A percentile compares a stretch with the other conserved stretches of the same genome.
Evolutionary conservation across 2,329 filamentous ascomycete genomes (phyloP).

Genomic region (Aureobasidium lini): DNA sequence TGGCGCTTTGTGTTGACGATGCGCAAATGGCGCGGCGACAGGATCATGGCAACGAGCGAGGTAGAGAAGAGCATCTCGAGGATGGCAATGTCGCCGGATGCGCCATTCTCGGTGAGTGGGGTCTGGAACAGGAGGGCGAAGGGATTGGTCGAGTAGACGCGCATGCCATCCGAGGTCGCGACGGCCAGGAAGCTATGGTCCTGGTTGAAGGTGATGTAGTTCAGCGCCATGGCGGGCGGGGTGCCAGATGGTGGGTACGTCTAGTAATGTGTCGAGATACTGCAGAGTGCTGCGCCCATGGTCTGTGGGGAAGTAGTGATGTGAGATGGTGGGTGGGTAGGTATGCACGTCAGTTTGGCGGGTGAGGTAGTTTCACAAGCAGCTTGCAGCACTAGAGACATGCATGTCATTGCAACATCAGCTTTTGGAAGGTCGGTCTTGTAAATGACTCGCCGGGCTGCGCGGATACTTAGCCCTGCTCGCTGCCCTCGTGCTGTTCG

Average conservation of each 20-base stretch:
- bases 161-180: conserved; percentile 91
- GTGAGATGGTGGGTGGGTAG: no score
- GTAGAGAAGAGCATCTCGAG: conserved; percentile 99
- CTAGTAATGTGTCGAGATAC: neutral
- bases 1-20: conserved; percentile 93
- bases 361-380: neutral
- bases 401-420: no score
- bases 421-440: neutral
- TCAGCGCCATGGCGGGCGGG: conserved; percentile 47
- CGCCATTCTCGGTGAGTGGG: conserved; percentile 51
- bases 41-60: conserved; percentile 85
- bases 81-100: conserved; percentile 74
- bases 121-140: conserved; percentile 93
- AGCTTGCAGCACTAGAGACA: no score
- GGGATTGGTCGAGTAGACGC: conserved; percentile 93
- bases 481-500: neutral
- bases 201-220: conserved; percentile 99
- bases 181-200: conserved; percentile 96
- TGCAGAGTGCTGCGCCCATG: neutral
- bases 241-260: neutral
- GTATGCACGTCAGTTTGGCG: neutral
- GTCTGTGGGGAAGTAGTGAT: neutral
- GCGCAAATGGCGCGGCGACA: conserved; percentile 84
- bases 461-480: neutral
- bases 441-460: neutral